Base-by-base conservation (phyloP, 495 filamentous ascomycete genomes). In the Hypoxylon crocopeplum region DNA sequence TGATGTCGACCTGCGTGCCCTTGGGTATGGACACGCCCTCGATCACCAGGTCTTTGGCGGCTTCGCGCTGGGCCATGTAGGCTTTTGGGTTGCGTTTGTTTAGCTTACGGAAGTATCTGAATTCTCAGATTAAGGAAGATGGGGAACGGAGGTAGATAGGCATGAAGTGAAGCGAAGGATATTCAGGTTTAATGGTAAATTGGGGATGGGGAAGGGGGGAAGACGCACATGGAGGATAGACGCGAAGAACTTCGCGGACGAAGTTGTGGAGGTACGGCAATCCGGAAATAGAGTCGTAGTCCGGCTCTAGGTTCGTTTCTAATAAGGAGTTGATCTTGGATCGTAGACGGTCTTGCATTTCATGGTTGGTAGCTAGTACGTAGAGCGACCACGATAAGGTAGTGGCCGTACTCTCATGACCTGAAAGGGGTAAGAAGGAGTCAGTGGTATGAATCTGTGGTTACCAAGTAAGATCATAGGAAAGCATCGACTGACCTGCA, bases 231-330 rank as follows among this genome's bases (percentile, higher is more conserved):
- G 77, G 72, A 11, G 71, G 65, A 38, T 67, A 70, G n/a, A 75
- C 27, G 2, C 78, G 71, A 2, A 79, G 63, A 0, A 72, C 65
- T 38, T 81, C 77, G 16, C 52, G 62, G 1, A 71, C 46, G 47
- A 79, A 70, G 15, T 75, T 73, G 44, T 73, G 57, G 0, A 80
- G 67, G 39, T 74, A 77, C 3, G 64, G 66, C 12, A 78, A 44
- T 12, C 21, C 29, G 12, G 70, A 70, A 17, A 81, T 71, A 6
- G 69, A 27, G 17, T 66, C 70, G 22, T 69, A 73, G 6, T 66
- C 63, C 17, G 82, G 72, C 1, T 59, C 34, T 0, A 34, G 39
- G 46, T 36, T 40, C 1, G 49, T 29, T 7, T 51, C 39, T 7
- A 72, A 24, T 1, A 66, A 34, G 5, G 54, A 46, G 16, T 13